phyloP scores from a whole-genome alignment of 306 rosid species.

The Ziziphus jujuba region DNA sequence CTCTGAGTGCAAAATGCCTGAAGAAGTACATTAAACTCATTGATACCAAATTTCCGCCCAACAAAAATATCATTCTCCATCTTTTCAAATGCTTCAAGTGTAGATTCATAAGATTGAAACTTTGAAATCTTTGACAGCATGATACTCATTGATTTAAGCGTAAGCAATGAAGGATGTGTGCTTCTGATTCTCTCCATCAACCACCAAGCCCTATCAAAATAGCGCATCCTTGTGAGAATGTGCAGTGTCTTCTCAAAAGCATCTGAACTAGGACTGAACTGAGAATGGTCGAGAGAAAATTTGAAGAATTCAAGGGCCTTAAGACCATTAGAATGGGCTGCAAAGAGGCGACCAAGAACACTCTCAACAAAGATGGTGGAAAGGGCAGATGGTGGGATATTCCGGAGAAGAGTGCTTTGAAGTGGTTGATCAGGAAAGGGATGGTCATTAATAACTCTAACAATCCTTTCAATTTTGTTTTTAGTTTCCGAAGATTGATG shows the following conservation, averaged over 20 bases:
- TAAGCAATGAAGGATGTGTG: constrained; percentile 52
- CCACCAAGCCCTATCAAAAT: constrained; percentile 74
- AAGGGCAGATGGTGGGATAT: constrained; percentile 49
- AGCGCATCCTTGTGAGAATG: constrained; percentile 75
- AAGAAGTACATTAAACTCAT: constrained; percentile 79
- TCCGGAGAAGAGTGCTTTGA: constrained; percentile 49
- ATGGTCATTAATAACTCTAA: constrained; percentile 65
- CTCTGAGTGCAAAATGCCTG: constrained; percentile 74
- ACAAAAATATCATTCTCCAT: constrained; percentile 65
- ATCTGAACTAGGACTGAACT: constrained; percentile 42
- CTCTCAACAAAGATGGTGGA: constrained; percentile 46
- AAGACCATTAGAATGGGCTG: constrained; percentile 84
- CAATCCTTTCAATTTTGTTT: constrained; percentile 46
- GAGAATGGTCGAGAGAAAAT: constrained; percentile 47
- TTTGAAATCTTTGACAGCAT: constrained; percentile 76
- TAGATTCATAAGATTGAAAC: constrained; percentile 62
- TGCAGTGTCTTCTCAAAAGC: constrained; percentile 76
- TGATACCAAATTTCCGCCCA: constrained; percentile 56
- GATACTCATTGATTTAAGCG: constrained; percentile 84
- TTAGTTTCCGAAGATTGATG: constrained; percentile 4
- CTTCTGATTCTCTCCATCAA: constrained; percentile 43
- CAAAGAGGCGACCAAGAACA: constrained; percentile 65
- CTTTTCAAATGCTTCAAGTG: constrained; percentile 64
- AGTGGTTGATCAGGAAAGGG: constrained; percentile 78
- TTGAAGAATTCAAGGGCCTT: constrained; percentile 78